Conservation (phyloP, 2,329 filamentous ascomycete species). For the Talaromyces albobiverticillius region DNA sequence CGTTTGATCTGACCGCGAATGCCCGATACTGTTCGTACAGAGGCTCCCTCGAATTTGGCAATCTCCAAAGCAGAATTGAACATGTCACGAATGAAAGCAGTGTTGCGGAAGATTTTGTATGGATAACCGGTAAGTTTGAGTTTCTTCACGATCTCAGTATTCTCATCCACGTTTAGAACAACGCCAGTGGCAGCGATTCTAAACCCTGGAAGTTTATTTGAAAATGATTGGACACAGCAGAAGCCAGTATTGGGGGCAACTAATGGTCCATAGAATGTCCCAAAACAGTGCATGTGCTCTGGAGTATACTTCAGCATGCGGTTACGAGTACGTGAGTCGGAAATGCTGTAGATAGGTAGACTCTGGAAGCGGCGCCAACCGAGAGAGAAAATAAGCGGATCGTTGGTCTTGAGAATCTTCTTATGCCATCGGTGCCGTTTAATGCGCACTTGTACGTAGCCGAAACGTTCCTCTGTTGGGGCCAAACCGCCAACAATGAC, state of each 20-base stretch:
- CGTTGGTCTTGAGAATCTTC: conserved; percentile 97
- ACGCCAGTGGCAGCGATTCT: conserved; percentile 92
- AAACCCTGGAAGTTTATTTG: conserved; percentile 81
- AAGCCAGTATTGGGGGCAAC: conserved; percentile 96
- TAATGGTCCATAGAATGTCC: conserved; percentile 89
- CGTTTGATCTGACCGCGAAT: conserved; percentile 96
- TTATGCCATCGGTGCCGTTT: conserved; percentile 99
- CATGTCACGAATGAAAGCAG: conserved; percentile 98
- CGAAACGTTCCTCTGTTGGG: conserved; percentile 91
- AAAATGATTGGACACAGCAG: conserved; percentile 87
- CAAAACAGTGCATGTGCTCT: conserved; percentile 99
- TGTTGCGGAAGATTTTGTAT: conserved; percentile 99
- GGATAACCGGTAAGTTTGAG: conserved; percentile 91
- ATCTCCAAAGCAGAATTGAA: conserved; percentile 91
- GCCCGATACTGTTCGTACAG: conserved; percentile 93
- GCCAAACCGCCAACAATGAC: conserved; percentile 89
- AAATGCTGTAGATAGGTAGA: conserved; percentile 89
- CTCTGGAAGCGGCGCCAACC: conserved; percentile 96
- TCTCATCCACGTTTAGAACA: conserved; percentile 90
- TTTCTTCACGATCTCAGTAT: conserved; percentile 98
- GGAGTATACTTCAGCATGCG: conserved; percentile 99
- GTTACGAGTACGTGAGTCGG: conserved; percentile 87
- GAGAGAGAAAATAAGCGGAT: conserved; percentile 93
- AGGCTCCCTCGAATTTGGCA: conserved; percentile 95
- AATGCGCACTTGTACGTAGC: conserved; percentile 91